A percentile compares a stretch with the other conserved stretches of the same genome.
Evolutionary conservation across 179 eudicot species (phyloP).

Genomic region (Spergularia azorica): DNA sequence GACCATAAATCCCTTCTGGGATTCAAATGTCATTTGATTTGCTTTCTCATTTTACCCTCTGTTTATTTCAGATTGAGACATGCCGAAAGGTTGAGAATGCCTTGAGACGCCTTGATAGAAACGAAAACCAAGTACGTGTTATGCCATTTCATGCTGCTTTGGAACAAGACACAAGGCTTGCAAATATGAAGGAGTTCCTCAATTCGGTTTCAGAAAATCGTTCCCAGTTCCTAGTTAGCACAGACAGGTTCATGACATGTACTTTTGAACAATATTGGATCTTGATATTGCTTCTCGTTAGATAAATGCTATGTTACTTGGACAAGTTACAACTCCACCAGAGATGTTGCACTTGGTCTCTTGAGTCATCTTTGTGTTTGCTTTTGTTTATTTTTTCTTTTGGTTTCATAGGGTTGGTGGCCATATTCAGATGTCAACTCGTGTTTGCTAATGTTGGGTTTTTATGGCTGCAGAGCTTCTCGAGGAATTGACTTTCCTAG

Average conservation of each 20-base stretch:
- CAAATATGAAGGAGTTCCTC: slow-evolving; percentile 84
- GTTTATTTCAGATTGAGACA: slow-evolving; percentile 74
- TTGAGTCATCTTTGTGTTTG: neutral
- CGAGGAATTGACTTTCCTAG: slow-evolving; percentile 87
- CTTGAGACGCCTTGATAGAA: slow-evolving; percentile 76
- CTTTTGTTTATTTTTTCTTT: neutral
- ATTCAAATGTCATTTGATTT: neutral
- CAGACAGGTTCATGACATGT: slow-evolving; percentile 59
- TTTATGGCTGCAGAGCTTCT: slow-evolving; percentile 68
- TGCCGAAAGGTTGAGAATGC: slow-evolving; percentile 96
- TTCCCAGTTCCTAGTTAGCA: slow-evolving; percentile 81
- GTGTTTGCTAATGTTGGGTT: slow-evolving; percentile 14
- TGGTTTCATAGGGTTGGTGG: neutral
- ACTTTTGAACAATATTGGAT: neutral
- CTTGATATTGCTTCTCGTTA: slow-evolving; percentile 5
- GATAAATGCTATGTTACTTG: neutral
- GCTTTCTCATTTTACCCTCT: slow-evolving; percentile 13
- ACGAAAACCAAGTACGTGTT: slow-evolving; percentile 47
- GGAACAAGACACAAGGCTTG: slow-evolving; percentile 66
- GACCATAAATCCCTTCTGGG: neutral
- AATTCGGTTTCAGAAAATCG: slow-evolving; percentile 33
- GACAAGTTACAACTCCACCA: neutral
- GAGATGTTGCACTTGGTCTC: neutral
- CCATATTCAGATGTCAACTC: neutral
- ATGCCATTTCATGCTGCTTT: slow-evolving; percentile 94